Percentiles rank a stretch among this genome's conserved stretches.
Conservation (phyloP, 192 early-diverging fungal species). For the Paraglomus occultum region DNA sequence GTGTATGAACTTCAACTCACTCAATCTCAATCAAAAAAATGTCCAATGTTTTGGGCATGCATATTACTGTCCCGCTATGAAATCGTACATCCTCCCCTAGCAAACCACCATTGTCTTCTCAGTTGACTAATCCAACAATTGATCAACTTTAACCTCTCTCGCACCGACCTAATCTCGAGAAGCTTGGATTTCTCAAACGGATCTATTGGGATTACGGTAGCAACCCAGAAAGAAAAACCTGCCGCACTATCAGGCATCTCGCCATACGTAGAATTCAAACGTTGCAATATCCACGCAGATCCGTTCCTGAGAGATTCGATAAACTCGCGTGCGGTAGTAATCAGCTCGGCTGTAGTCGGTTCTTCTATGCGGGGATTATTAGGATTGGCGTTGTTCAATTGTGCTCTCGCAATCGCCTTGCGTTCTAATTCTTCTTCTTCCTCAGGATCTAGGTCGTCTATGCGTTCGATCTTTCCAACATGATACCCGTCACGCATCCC, state of each 20-base stretch:
- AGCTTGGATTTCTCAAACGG: slow-evolving; percentile 45
- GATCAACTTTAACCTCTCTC: slow-evolving; percentile 46
- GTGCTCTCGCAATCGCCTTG: slow-evolving; percentile 5
- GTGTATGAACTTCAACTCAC: no score
- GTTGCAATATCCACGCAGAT: slow-evolving; percentile 35
- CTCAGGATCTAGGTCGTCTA: slow-evolving; percentile 46
- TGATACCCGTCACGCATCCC: slow-evolving; percentile 48
- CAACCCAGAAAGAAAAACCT: slow-evolving; percentile 50
- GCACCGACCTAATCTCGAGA: slow-evolving; percentile 40
- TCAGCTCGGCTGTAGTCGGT: slow-evolving; percentile 33
- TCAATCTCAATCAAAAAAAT: no score
- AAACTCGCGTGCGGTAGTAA: slow-evolving; percentile 36
- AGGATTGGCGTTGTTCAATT: slow-evolving; percentile 25
- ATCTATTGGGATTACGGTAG: slow-evolving; percentile 48
- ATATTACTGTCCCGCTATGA: no score
- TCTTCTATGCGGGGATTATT: slow-evolving; percentile 19
- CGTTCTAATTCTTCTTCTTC: slow-evolving; percentile 37
- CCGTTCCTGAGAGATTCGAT: slow-evolving; percentile 35
- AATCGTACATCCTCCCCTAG: slow-evolving; percentile 19
- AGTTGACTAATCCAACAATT: slow-evolving; percentile 41
- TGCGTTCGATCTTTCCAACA: slow-evolving; percentile 44
- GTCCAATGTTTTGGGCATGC: no score
- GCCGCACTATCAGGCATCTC: slow-evolving; percentile 44
- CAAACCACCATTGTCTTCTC: slow-evolving; percentile 26
- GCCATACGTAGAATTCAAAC: slow-evolving; percentile 39